Conservation (phyloP, 257 asterid species). For the Anisodus tanguticus region DNA sequence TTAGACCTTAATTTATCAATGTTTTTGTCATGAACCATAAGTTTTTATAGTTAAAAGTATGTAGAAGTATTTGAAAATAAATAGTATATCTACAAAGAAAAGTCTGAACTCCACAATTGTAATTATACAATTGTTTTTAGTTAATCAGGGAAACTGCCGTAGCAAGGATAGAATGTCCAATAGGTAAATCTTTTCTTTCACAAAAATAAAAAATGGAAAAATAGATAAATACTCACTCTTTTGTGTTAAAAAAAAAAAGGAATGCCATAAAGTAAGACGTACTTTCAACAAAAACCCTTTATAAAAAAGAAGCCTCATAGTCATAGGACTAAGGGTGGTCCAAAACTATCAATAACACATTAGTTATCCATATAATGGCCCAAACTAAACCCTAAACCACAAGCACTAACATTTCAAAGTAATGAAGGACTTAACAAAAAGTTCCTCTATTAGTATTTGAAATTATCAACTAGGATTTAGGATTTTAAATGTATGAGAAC, state of each 20-base stretch:
- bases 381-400: constrained; percentile 1
- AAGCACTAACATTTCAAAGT: background rate
- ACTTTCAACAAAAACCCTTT: constrained; percentile 20
- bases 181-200: background rate
- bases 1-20: too few species aligned
- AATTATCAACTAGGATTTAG: background rate
- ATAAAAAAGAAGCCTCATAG: background rate
- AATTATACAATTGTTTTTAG: too few species aligned
- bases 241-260: background rate
- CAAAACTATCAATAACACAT: background rate
- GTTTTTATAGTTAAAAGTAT: too few species aligned
- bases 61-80: too few species aligned
- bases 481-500: background rate
- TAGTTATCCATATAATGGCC: background rate
- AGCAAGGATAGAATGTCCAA: too few species aligned
- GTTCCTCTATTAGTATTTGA: background rate
- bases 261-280: background rate
- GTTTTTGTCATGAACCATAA: background rate
- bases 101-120: background rate
- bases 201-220: background rate
- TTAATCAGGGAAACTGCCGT: too few species aligned
- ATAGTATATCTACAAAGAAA: background rate
- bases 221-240: background rate
- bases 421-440: background rate
- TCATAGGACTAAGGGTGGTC: background rate